phyloP scores from a whole-genome alignment of 306 rosid genomes.

The Lagenaria siceraria region DNA sequence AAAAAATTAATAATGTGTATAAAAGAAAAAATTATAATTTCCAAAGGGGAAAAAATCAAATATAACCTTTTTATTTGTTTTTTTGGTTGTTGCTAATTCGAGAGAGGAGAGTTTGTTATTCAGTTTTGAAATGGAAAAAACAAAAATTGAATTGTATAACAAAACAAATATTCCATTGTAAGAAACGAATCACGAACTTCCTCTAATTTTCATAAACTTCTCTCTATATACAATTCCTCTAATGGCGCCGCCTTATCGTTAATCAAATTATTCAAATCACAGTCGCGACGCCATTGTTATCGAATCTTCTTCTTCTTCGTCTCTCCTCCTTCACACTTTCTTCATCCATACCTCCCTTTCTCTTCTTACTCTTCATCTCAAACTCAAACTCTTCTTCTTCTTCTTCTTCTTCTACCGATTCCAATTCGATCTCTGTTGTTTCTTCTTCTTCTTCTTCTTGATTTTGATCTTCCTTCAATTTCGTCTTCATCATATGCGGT shows the following conservation, averaged over 20 bases:
- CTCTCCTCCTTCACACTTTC: not conserved
- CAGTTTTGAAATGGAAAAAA: not conserved
- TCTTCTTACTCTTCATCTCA: not conserved
- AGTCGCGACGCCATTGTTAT: not conserved
- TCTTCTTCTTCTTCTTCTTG: not conserved
- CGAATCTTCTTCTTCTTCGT: not conserved
- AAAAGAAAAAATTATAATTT: too few species aligned
- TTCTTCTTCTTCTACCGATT: not conserved
- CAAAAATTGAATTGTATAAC: not conserved
- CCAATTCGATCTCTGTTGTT: not conserved
- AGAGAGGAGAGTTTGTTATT: too few species aligned
- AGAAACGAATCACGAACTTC: not conserved
- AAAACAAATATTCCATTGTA: not conserved
- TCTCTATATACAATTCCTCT: not conserved
- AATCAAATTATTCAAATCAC: not conserved
- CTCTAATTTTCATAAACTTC: not conserved
- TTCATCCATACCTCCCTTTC: not conserved
- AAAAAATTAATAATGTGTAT: too few species aligned
- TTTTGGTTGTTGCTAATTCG: too few species aligned
- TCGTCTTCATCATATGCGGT: slow-evolving; percentile 4
- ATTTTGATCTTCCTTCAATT: slow-evolving; percentile 22
- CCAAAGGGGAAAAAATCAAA: too few species aligned
- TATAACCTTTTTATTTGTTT: too few species aligned
- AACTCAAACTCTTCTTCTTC: not conserved
- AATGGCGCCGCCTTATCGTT: not conserved